Evolutionary conservation across 2,329 filamentous ascomycete species (phyloP), one percentile per base, ranked within the genome.

Genomic region (Scedosporium apiospermum): DNA sequence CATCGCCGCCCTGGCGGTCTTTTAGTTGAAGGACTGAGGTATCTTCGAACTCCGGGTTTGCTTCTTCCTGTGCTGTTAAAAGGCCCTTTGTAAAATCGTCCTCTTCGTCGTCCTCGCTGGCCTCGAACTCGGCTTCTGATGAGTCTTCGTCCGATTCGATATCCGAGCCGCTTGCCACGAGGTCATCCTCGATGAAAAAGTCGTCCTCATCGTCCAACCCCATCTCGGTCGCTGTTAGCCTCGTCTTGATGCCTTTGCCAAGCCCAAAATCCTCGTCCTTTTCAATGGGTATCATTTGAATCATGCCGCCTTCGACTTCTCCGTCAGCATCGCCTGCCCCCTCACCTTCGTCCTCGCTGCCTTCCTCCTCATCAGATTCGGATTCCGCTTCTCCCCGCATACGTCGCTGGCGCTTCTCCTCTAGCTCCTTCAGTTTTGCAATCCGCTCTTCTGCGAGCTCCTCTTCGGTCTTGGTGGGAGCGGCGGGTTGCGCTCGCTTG

Each of bases 131-230:
- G 23, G 79, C 77, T 21, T 78, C 78, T 4, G 42, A 60, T 10
- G 16, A 30, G 16, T 51, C 82, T 80, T 81, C 80, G 49, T 83
- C 75, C 4, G 80, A 76, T 30, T 88, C 84, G n/a, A 86, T 69
- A 46, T 88, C 86, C 5, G 90, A 93, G 44, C 87, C 90, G 67
- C 88, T 93, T 12, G 92, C 92, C 41, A 97, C 83, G 16, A 98
- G 81, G 70, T 96, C 89, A 65, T 95, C 90, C 64, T 98, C 93
- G 65, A 97, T 87, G 27, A 93, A 72, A 69, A 98, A 98, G 68
- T 97, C 91, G 68, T 98, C 93, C 71, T 98, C 93, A 68, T 97
- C 93, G 66, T 96, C 92, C 41, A 96, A 88, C 5, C 87, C 90
- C 18, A 92, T 73, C 63, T 88, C 82, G 10, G 82, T 79, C 3